Base-by-base conservation (phyloP, 2,329 filamentous ascomycete species). In the Cercospora brassicicola region DNA sequence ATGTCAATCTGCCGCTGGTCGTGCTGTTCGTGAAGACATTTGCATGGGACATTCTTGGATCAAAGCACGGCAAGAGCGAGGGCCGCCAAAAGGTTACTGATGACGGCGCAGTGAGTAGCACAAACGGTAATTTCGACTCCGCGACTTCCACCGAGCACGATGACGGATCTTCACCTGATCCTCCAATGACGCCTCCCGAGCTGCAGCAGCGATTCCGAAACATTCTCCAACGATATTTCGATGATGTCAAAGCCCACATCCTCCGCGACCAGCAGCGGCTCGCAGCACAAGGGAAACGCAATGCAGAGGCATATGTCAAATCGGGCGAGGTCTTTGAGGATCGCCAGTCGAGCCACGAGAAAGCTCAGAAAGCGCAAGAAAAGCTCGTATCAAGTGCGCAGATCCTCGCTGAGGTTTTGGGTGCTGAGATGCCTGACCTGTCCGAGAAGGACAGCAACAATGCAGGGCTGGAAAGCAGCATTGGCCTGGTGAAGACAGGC, bases 301-400 rank as follows among this genome's bases (percentile, higher is more conserved):
- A 99, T 80, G 94, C 95, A 0, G 95, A 99, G 80, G 95, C 94
- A 5, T 99, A 99, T 75, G 94, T 99, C 75, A 97, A 97, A 77
- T 98, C 95, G 42, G 95, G 95, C 2, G 95, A 99, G 78, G 94
- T 99, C 4, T 98, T 99, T 72, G 95, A 99, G 78, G 95, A 99
- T 76, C 91, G 95, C 61, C 95, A 99, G 78, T 88, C 93, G 64
- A 98, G 94, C 77, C 97, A 96, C 73, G 96, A 99, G 78, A 97
- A 94, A 79, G 91, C 95, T 73, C 85, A 94, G 66, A 99, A 98
- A 80, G 86, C 91, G 0, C 93, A 98, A 77, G 95, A 99, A 78
- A 93, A 94, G 72, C 86, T 99, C 2, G 85, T 97, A 28, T 84
- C 92, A 23, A 98, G 96, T 79, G 93, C 94, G 0, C 96, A 99